Percentiles rank a stretch among this genome's conserved stretches.
These are phyloP conservation scores for Allomyces macrogynus DNA, from an alignment of 192 early-diverging fungal species.

Conservation along the genomic window DNA sequence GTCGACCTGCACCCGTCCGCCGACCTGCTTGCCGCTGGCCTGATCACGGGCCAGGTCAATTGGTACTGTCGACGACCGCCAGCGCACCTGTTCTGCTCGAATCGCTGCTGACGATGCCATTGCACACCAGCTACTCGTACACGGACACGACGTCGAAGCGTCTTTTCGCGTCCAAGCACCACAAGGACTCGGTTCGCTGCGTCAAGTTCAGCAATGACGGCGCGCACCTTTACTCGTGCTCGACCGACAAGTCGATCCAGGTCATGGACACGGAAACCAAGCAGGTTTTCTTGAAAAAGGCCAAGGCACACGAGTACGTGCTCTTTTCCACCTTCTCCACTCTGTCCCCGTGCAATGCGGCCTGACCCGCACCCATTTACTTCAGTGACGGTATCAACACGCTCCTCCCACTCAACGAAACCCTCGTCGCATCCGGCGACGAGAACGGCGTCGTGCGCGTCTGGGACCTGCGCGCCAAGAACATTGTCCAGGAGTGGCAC, in stretches of 20 bases:
- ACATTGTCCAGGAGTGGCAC: slow-evolving; percentile 49
- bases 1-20: slow-evolving; percentile 49
- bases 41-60: slow-evolving; percentile 49
- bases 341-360: no score
- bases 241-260: slow-evolving; percentile 67
- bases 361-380: neutral
- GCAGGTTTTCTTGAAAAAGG: slow-evolving; percentile 41
- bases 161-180: slow-evolving; percentile 31
- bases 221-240: slow-evolving; percentile 39
- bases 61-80: slow-evolving; percentile 24
- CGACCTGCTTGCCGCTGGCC: slow-evolving; percentile 42
- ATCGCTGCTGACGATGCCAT: neutral
- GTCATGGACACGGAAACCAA: slow-evolving; percentile 57
- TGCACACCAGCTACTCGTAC: slow-evolving; percentile 10
- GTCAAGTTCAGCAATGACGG: slow-evolving; percentile 66
- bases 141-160: slow-evolving; percentile 14
- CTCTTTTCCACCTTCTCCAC: neutral
- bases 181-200: slow-evolving; percentile 73
- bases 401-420: slow-evolving; percentile 46
- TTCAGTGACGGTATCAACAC: slow-evolving; percentile 49
- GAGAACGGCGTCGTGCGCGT: slow-evolving; percentile 75
- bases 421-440: slow-evolving; percentile 76
- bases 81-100: neutral
- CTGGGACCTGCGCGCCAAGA: slow-evolving; percentile 74
- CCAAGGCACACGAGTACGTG: slow-evolving; percentile 64